Evolutionary conservation across 2,329 filamentous ascomycete genomes (phyloP).

Genomic region (Monilinia vaccinii-corymbosi): DNA sequence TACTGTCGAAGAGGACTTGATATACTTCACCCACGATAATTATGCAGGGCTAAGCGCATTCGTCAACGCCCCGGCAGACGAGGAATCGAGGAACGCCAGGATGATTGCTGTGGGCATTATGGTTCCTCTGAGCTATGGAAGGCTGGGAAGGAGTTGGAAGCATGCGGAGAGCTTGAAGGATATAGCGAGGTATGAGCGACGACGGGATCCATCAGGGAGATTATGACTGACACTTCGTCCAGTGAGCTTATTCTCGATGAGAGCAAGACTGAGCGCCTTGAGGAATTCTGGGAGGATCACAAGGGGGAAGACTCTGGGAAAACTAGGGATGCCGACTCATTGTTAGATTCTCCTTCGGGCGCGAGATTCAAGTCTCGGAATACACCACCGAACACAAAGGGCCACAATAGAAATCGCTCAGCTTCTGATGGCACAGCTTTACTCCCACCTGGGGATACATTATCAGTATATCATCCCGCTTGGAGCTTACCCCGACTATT

Average conservation of each 20-base stretch:
- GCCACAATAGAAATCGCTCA: constrained; percentile 48
- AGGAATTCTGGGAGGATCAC: constrained; percentile 71
- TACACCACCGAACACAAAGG: constrained; percentile 29
- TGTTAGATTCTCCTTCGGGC: constrained; percentile 31
- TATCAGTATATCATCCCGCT: constrained; percentile 77
- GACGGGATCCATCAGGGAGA: neutral
- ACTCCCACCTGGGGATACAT: constrained; percentile 50
- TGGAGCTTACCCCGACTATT: constrained; percentile 71
- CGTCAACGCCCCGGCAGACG: constrained; percentile 70
- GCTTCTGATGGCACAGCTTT: constrained; percentile 53
- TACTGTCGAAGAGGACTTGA: constrained; percentile 77
- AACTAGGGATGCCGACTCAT: constrained; percentile 21
- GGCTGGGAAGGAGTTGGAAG: constrained; percentile 80
- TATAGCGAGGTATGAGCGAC: constrained; percentile 53
- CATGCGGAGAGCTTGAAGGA: constrained; percentile 70
- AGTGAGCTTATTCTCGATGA: constrained; percentile 57
- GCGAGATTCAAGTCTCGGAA: constrained; percentile 36
- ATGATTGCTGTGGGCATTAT: constrained; percentile 90
- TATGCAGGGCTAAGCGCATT: constrained; percentile 90
- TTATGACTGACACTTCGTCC: constrained; percentile 19
- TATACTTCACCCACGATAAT: constrained; percentile 82
- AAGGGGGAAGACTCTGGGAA: constrained; percentile 29
- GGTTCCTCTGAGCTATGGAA: constrained; percentile 75
- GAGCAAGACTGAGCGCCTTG: constrained; percentile 53
- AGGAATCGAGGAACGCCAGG: constrained; percentile 73